Evolutionary conservation across 805 yeast species (phyloP).

Genomic region (Yarrowia hollandica): DNA sequence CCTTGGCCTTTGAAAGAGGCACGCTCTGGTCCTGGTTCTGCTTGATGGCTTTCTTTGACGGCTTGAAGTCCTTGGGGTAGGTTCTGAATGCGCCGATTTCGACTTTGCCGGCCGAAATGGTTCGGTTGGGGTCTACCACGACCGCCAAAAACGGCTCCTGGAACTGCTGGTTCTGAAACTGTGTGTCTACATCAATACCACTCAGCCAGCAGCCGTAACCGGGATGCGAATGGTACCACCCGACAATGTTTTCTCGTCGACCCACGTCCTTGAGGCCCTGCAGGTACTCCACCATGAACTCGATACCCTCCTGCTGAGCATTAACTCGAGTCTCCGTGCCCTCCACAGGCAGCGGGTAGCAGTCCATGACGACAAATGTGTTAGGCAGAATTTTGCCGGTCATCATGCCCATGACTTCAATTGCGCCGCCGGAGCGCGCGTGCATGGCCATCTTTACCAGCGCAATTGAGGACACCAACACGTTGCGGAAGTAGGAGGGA

Average conservation of each 20-base stretch:
- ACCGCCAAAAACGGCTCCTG: constrained; percentile 92
- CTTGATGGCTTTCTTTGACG: constrained; percentile 32
- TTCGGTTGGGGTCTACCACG: constrained; percentile 80
- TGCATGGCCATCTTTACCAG: constrained; percentile 73
- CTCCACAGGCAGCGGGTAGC: constrained; percentile 85
- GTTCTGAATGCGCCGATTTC: constrained; percentile 92
- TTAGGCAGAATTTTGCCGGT: constrained; percentile 67
- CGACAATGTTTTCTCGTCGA: constrained; percentile 73
- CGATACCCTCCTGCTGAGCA: constrained; percentile 91
- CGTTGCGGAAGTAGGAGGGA: constrained; percentile 60
- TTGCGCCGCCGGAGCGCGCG: constrained; percentile 77
- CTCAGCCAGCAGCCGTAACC: constrained; percentile 97
- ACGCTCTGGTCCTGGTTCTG: constrained; percentile 35
- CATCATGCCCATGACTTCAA: constrained; percentile 95
- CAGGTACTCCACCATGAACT: constrained; percentile 85
- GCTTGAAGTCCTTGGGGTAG: constrained; percentile 45
- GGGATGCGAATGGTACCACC: constrained; percentile 98
- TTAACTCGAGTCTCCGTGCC: constrained; percentile 96
- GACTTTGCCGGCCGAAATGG: constrained; percentile 60
- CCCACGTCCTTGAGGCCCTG: constrained; percentile 55
- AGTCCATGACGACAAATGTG: constrained; percentile 63
- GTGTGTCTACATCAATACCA: constrained; percentile 91
- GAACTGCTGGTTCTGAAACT: constrained; percentile 75
- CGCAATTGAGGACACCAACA: constrained; percentile 71
- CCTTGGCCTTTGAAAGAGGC: constrained; percentile 57